Conservation (phyloP, 331 rosid genomes). For the Pyracantha coccinea region DNA sequence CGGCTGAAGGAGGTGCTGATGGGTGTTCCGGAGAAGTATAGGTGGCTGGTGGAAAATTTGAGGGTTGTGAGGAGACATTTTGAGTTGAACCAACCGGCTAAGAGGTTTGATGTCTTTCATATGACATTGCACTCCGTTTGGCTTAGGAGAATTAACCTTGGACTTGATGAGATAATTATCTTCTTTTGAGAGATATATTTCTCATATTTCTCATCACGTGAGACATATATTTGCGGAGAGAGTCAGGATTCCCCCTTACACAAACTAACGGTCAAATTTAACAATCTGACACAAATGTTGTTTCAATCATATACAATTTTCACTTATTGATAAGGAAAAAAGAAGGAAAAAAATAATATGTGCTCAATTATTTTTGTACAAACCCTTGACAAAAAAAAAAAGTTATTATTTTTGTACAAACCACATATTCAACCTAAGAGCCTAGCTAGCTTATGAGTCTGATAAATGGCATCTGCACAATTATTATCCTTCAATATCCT, state of each 20-base stretch:
- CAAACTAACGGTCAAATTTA: no score
- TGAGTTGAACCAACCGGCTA: conserved; percentile 50
- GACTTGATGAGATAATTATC: conserved; percentile 17
- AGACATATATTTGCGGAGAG: no score
- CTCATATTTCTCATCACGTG: no score
- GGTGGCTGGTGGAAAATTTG: conserved; percentile 43
- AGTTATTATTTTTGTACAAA: no score
- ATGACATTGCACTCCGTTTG: conserved; percentile 79
- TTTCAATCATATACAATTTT: neutral
- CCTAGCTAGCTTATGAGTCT: neutral
- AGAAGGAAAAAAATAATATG: neutral
- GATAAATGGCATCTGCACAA: neutral
- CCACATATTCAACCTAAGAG: no score
- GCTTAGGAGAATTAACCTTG: conserved; percentile 58
- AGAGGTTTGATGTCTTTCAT: conserved; percentile 67
- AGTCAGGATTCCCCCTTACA: no score
- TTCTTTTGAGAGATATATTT: no score
- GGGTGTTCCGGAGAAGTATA: conserved; percentile 42
- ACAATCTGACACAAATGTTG: neutral
- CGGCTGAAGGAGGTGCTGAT: conserved; percentile 53
- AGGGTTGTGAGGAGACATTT: conserved; percentile 62
- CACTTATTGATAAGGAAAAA: neutral
- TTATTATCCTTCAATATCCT: neutral
- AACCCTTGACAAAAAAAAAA: neutral
- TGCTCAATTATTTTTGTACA: neutral